Evolutionary conservation across 257 asterid species (phyloP).

Genomic region (Solanum lycopersicoides): DNA sequence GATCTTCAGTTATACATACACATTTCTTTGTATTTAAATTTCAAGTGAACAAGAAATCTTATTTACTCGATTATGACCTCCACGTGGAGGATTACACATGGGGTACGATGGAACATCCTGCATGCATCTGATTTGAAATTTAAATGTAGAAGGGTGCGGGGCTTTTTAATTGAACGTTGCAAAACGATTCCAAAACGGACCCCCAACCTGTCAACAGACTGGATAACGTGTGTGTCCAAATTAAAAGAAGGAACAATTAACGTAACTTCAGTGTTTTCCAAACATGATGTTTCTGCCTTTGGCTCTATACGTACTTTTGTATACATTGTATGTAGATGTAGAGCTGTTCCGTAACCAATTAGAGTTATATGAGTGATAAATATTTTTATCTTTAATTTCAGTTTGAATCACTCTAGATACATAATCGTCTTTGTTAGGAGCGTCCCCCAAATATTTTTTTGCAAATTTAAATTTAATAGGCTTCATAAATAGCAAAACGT

Average conservation of each 20-base stretch:
- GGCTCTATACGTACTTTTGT: neutral
- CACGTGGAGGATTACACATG: neutral
- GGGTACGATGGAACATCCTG: neutral
- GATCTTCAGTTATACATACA: neutral
- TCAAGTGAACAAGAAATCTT: neutral
- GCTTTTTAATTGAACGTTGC: neutral
- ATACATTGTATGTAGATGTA: neutral
- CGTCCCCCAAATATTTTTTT: accelerated
- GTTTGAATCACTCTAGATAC: neutral
- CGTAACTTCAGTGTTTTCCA: neutral
- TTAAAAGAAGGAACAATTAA: neutral
- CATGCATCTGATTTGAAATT: neutral
- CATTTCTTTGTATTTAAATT: neutral
- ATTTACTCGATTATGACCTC: neutral
- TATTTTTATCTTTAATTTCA: accelerated
- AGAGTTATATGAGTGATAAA: neutral
- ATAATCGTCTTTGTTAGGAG: accelerated
- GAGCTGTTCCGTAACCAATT: neutral
- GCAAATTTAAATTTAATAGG: too few species aligned
- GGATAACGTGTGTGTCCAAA: slow-evolving; percentile 1
- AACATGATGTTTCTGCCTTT: neutral
- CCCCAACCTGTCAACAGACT: slow-evolving; percentile 22
- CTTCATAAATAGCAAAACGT: accelerated
- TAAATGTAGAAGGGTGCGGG: neutral
- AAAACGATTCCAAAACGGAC: neutral